A percentile compares a stretch with the other conserved stretches of the same genome.
These are phyloP conservation scores for Botryotinia calthae DNA, from an alignment of 2,329 filamentous ascomycete species.

Conservation along the genomic window DNA sequence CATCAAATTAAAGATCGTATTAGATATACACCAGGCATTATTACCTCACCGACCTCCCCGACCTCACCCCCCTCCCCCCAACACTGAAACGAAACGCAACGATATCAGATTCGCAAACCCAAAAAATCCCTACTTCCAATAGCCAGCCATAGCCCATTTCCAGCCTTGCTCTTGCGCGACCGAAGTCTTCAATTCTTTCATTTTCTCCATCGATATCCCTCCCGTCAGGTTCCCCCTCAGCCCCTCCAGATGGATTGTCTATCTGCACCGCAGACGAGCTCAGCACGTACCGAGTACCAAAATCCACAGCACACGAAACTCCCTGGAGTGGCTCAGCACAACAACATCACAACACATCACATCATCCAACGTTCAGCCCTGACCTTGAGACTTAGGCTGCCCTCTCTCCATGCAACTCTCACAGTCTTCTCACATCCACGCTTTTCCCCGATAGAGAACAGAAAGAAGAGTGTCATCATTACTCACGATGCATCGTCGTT, in stretches of 20 bases:
- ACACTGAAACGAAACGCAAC: constrained; percentile 2
- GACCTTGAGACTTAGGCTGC: constrained; percentile 1
- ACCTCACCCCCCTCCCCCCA: not conserved
- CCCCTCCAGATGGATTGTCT: not conserved
- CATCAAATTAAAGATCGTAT: constrained; percentile 13
- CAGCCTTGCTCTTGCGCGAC: constrained; percentile 7
- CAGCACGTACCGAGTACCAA: constrained; percentile 11
- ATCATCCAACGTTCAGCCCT: constrained; percentile 18
- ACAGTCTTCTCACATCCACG: not conserved
- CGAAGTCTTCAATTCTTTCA: not conserved
- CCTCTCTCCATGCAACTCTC: not conserved
- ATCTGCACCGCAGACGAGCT: not conserved
- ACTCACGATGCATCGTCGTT: constrained; percentile 1
- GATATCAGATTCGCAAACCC: not conserved
- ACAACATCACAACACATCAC: not conserved
- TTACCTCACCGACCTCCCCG: not conserved
- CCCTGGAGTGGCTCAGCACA: constrained; percentile 17
- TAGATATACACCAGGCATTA: constrained; percentile 5
- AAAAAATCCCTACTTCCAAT: not conserved
- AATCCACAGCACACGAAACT: not conserved
- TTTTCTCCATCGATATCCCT: constrained; percentile 1
- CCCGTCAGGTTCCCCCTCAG: not conserved
- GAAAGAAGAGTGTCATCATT: constrained; percentile 4
- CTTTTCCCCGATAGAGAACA: not conserved
- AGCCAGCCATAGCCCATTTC: constrained; percentile 1